Evolutionary conservation across 305 asterid genomes (phyloP).

Genomic region (Solanum hybrid): DNA sequence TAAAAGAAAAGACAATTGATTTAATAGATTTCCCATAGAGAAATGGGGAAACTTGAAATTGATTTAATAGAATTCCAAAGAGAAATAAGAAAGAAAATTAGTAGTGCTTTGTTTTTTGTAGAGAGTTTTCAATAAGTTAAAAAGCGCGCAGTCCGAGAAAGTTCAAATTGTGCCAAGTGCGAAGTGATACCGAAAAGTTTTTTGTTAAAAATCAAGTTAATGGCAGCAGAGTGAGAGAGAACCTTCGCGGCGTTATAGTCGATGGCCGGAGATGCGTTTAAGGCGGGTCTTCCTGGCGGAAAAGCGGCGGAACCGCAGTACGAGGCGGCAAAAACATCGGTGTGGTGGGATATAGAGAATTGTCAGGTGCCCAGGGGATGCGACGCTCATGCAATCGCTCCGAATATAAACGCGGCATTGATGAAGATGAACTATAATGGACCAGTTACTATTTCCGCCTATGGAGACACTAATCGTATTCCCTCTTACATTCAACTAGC

Average conservation of each 20-base stretch:
- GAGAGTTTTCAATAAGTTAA: background rate
- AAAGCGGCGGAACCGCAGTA: constrained; percentile 50
- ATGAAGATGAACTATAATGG: constrained; percentile 62
- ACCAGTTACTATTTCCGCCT: constrained; percentile 37
- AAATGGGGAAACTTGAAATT: background rate
- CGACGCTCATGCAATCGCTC: constrained; percentile 68
- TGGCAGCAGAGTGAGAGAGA: background rate
- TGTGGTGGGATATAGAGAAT: constrained; percentile 94
- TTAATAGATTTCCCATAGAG: background rate
- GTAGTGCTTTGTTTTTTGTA: background rate
- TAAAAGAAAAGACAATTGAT: background rate
- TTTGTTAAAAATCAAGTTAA: background rate
- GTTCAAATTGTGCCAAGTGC: background rate
- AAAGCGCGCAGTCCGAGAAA: background rate
- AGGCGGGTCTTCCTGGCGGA: constrained; percentile 27
- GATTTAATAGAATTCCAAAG: background rate
- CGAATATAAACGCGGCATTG: constrained; percentile 64
- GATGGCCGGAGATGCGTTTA: constrained; percentile 2
- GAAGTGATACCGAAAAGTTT: background rate
- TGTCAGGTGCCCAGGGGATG: constrained; percentile 59
- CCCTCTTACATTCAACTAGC: constrained; percentile 28
- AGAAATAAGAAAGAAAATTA: background rate
- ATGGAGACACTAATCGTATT: constrained; percentile 38
- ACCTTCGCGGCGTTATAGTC: background rate
- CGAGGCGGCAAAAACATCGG: constrained; percentile 54